Conservation (phyloP, 768 basidiomycete genomes). For the Tricholoma bakamatsutake region DNA sequence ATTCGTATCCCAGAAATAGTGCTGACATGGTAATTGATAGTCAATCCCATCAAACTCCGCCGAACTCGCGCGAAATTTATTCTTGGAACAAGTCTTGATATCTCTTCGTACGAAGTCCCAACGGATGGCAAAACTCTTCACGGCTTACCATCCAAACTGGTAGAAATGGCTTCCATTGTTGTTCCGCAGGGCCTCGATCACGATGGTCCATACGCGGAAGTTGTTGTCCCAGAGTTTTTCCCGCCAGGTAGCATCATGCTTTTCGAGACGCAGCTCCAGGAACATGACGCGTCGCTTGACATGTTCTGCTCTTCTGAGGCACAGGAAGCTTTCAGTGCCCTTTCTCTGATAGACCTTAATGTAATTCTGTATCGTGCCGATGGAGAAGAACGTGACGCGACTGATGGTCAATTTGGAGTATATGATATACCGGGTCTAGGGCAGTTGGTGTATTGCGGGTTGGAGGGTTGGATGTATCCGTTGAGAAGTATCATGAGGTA, state of each 20-base stretch:
- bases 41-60: conserved; percentile 78
- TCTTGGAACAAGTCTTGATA: conserved; percentile 68
- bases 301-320: conserved; percentile 65
- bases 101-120: conserved; percentile 52
- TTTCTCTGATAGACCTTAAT: conserved; percentile 87
- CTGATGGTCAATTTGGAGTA: conserved; percentile 69
- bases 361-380: conserved; percentile 82
- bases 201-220: conserved; percentile 69
- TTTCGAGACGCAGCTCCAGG: conserved; percentile 81
- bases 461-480: conserved; percentile 97
- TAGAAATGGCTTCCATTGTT: conserved; percentile 54
- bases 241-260: conserved; percentile 96
- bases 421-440: conserved; percentile 79
- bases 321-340: conserved; percentile 61
- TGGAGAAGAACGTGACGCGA: conserved; percentile 89
- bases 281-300: conserved; percentile 67
- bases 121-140: conserved; percentile 49
- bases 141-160: conserved; percentile 68
- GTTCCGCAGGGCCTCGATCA: conserved; percentile 58
- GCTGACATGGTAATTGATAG: conserved; percentile 32
- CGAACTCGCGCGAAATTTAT: conserved; percentile 78
- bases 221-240: conserved; percentile 81
- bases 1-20: neutral
- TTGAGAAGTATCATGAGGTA: conserved; percentile 77
- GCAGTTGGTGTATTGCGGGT: conserved; percentile 81